phyloP scores from a whole-genome alignment of 1,284 basidiomycete species.

The Termitomyces sp. region DNA sequence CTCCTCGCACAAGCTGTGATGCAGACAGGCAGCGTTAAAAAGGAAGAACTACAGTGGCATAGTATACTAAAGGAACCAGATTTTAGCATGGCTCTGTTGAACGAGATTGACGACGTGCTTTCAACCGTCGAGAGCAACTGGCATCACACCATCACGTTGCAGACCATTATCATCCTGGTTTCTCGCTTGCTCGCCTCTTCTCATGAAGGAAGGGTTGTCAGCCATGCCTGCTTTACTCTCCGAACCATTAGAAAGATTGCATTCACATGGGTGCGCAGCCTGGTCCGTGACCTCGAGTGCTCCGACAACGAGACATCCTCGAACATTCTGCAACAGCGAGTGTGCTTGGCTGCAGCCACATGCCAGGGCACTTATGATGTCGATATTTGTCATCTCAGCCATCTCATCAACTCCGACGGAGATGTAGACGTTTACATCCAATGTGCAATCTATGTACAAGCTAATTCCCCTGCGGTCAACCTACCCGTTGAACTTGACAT shows the following conservation, averaged over 20 bases:
- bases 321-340: slow-evolving; percentile 20
- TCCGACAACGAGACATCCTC: slow-evolving; percentile 14
- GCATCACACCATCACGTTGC: slow-evolving; percentile 33
- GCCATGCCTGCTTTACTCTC: slow-evolving; percentile 9
- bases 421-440: slow-evolving; percentile 29
- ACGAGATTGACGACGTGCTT: slow-evolving; percentile 27
- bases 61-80: slow-evolving; percentile 21
- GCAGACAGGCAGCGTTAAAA: slow-evolving; percentile 34
- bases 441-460: slow-evolving; percentile 29
- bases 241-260: slow-evolving; percentile 25
- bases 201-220: not conserved
- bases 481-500: slow-evolving; percentile 15
- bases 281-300: slow-evolving; percentile 22
- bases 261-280: slow-evolving; percentile 31
- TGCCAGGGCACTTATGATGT: slow-evolving; percentile 40
- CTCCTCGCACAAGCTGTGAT: slow-evolving; percentile 37
- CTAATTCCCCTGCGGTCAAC: slow-evolving; percentile 20
- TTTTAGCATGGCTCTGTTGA: slow-evolving; percentile 32
- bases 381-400: slow-evolving; percentile 16
- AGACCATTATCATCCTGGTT: slow-evolving; percentile 30
- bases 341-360: slow-evolving; percentile 31
- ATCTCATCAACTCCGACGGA: slow-evolving; percentile 18
- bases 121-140: slow-evolving; percentile 34
- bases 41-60: slow-evolving; percentile 28
- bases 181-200: slow-evolving; percentile 30